A percentile compares a stretch with the other conserved stretches of the same genome.
Conservation (phyloP, 2,329 filamentous ascomycete species). For the Ploettnerulaceae sp. region DNA sequence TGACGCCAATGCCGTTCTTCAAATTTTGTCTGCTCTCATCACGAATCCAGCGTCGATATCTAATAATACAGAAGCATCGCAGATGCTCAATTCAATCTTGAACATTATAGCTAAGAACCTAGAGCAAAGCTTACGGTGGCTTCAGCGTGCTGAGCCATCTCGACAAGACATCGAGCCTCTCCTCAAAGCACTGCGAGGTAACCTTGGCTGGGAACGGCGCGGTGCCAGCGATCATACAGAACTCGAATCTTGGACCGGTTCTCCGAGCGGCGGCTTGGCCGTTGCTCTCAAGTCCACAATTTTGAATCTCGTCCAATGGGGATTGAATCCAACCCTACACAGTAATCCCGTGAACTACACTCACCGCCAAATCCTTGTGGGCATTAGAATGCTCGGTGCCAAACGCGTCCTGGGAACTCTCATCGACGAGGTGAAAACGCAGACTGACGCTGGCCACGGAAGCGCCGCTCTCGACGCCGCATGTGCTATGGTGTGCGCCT, state of each 20-base stretch:
- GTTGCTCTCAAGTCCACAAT: constrained; percentile 56
- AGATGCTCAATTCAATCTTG: constrained; percentile 66
- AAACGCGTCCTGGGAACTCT: constrained; percentile 56
- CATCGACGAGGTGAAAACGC: constrained; percentile 61
- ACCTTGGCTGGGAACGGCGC: constrained; percentile 54
- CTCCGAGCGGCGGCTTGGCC: constrained; percentile 50
- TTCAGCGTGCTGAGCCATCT: constrained; percentile 61
- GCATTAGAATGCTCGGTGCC: constrained; percentile 56
- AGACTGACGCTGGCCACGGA: constrained; percentile 54
- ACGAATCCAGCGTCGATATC: constrained; percentile 61
- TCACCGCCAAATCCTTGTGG: constrained; percentile 63
- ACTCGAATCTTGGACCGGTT: constrained; percentile 61
- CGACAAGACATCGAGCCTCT: constrained; percentile 67
- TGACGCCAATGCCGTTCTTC: constrained; percentile 64
- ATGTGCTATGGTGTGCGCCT: constrained; percentile 64
- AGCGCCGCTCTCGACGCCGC: constrained; percentile 64
- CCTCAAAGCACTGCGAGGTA: constrained; percentile 56
- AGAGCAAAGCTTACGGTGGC: constrained; percentile 60
- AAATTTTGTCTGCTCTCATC: constrained; percentile 69
- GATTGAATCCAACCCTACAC: constrained; percentile 49
- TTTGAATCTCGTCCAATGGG: constrained; percentile 63
- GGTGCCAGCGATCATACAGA: constrained; percentile 60
- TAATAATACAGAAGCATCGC: constrained; percentile 53
- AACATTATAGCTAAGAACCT: constrained; percentile 66
- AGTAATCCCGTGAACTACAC: constrained; percentile 62